Base-by-base conservation (phyloP, 2,329 filamentous ascomycete species). In the Trichoderma sp. region DNA sequence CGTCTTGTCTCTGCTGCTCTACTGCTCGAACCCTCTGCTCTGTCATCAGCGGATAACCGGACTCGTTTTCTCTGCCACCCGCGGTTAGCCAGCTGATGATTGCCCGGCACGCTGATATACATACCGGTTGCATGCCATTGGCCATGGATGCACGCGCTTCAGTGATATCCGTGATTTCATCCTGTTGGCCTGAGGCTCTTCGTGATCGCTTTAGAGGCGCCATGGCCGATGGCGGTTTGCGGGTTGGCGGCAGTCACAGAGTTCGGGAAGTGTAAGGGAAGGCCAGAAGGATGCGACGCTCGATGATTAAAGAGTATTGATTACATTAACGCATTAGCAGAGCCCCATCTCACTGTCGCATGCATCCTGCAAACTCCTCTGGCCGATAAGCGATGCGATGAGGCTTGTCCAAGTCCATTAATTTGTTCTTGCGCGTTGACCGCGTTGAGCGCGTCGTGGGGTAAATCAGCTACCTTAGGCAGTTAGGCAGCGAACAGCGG, bases 101-200 rank as follows among this genome's bases (percentile, higher is more conserved):
- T 64, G 43, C 11, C 12, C 23, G 20, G 5, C 23, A 23, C 17
- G 36, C 3, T 55, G 6, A 20, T 17, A 6, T 11, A 58, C 62
- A 59, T 53, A 74, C 74, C 58, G 73, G 68, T 47, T 73, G 74
- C 20, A 79, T 73, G 26, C 82, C 80, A 6, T 77, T 75, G n/a
- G 78, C 78, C 30, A 84, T 75, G 28, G 78, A 81, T 1, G 85
- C 85, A 73, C 80, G 83, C 13, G 83, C 83, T 58, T 81, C 77
- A n/a, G 77, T 78, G n/a, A 80, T 76, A 17, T 84, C 78, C 3
- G 79, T 75, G 32, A 36, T 34, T 1, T 80, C 73, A 17, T 80
- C 80, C 23, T 81, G 78, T 8, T 77, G 78, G n/a, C 80, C 80
- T 6, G 34, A 34, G 36, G 57, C 57, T 17, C 30, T 12, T 28